Percentiles rank a stretch among this genome's conserved stretches.
phyloP scores from a whole-genome alignment of 257 asterid genomes.

The Galeopsis tetrahit region DNA sequence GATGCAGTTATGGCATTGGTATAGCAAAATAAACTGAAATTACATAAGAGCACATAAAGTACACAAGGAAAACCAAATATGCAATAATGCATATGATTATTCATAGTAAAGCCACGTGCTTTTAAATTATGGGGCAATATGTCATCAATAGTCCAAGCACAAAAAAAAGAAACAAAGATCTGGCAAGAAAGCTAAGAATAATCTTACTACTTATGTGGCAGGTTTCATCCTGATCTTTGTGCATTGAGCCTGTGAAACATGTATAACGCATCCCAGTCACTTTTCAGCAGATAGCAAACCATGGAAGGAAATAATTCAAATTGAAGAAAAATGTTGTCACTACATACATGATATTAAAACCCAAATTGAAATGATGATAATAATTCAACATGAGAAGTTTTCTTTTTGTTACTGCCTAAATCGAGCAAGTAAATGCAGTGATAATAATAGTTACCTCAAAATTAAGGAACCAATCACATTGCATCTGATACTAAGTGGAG shows the following conservation, averaged over 20 bases:
- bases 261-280: neutral
- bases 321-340: neutral
- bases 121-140: neutral
- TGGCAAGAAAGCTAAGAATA: neutral
- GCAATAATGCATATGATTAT: neutral
- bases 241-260: neutral
- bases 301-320: neutral
- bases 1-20: neutral
- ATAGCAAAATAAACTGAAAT: neutral
- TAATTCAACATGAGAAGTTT: neutral
- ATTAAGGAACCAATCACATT: neutral
- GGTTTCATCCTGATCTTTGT: neutral
- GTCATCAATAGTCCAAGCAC: neutral
- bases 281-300: neutral
- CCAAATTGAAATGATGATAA: neutral
- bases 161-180: too few species aligned
- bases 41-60: neutral
- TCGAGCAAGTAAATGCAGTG: neutral
- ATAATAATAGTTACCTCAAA: neutral
- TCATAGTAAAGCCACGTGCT: neutral
- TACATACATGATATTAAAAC: neutral
- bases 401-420: neutral
- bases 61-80: neutral
- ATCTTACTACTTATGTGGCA: neutral
- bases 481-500: neutral